These are phyloP conservation scores for Tetrahymena thermophila DNA, from an alignment of 73 alveolate genomes.

Conservation along the genomic window DNA sequence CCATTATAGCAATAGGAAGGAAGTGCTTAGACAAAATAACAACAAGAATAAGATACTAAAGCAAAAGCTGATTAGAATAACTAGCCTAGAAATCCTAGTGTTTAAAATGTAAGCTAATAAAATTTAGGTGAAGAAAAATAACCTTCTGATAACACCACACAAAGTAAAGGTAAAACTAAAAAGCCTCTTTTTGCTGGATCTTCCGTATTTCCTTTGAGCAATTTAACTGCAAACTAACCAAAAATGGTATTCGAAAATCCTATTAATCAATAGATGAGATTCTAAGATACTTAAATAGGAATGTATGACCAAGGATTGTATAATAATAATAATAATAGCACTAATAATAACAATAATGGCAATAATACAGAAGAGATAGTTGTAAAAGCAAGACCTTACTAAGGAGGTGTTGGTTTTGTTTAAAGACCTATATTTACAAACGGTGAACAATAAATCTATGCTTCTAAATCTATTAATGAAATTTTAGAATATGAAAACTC, in stretches of 20 bases:
- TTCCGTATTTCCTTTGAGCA: background rate
- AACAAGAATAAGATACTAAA: background rate
- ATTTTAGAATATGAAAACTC: background rate
- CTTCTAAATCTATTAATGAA: background rate
- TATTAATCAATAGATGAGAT: background rate
- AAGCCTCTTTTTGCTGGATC: background rate
- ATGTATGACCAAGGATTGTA: background rate
- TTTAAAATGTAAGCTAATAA: background rate
- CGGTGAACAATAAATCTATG: background rate
- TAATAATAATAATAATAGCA: too few relatives aligned
- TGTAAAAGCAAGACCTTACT: background rate
- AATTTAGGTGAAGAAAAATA: background rate
- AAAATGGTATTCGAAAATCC: background rate
- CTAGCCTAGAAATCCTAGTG: background rate
- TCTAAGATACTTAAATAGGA: background rate
- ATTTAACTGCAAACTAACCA: background rate
- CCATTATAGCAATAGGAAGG: background rate
- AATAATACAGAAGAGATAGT: background rate
- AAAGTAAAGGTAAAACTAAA: background rate
- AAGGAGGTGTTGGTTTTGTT: background rate
- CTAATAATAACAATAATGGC: too few relatives aligned
- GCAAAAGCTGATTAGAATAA: background rate
- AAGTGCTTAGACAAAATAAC: background rate
- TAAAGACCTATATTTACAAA: background rate
- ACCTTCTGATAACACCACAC: background rate